Percentiles rank a stretch among this genome's conserved stretches.
phyloP scores from a whole-genome alignment of 805 yeast genomes.

The Barnettozyma vustinii region DNA sequence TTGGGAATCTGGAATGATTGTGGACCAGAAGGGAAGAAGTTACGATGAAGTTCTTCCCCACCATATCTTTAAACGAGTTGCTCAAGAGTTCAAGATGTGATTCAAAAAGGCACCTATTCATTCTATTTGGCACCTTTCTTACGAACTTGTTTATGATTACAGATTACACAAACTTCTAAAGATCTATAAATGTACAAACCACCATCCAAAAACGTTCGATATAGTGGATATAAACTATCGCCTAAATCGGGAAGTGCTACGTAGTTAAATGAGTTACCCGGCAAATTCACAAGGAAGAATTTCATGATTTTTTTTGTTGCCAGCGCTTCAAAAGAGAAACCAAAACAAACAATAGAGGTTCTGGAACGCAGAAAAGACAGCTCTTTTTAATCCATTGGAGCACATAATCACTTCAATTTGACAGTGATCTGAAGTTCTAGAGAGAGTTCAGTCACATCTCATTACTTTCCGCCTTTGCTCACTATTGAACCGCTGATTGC shows the following conservation, averaged over 20 bases:
- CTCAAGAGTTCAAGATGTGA: constrained; percentile 16
- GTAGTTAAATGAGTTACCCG: background rate
- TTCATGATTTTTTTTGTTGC: background rate
- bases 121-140: background rate
- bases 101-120: background rate
- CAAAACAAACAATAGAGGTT: background rate
- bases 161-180: background rate
- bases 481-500: background rate
- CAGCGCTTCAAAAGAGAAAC: background rate
- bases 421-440: background rate
- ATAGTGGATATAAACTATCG: background rate
- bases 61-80: constrained; percentile 18
- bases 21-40: constrained; percentile 23
- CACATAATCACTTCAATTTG: background rate
- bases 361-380: background rate
- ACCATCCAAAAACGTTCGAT: background rate
- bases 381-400: background rate
- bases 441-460: background rate
- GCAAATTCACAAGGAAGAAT: background rate
- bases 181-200: background rate
- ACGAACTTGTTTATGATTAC: background rate
- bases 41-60: constrained; percentile 32
- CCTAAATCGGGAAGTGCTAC: background rate
- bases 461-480: background rate
- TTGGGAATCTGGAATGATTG: constrained; percentile 52